Percentiles rank a stretch among this genome's conserved stretches.
Conservation (phyloP, 805 yeast genomes). For the Ogataea populi-albae region DNA sequence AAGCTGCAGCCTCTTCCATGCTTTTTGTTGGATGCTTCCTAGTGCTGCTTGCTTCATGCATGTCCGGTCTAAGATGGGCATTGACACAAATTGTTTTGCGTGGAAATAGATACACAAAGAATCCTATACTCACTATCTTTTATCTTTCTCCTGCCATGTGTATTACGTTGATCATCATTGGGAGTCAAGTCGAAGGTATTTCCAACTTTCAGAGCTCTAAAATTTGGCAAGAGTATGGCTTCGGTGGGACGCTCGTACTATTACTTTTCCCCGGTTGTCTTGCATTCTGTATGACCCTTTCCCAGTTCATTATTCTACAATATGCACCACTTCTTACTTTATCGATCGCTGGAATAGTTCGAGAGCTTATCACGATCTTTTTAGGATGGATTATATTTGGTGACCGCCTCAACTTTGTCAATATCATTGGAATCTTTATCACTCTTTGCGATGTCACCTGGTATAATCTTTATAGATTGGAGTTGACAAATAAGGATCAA, state of each 20-base stretch:
- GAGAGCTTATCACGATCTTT: slow-evolving; percentile 77
- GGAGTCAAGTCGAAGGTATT: slow-evolving; percentile 71
- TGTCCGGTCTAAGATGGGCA: slow-evolving; percentile 90
- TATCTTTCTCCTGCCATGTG: slow-evolving; percentile 82
- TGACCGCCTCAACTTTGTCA: slow-evolving; percentile 63
- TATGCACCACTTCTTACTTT: slow-evolving; percentile 79
- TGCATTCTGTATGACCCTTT: slow-evolving; percentile 81
- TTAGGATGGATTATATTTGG: slow-evolving; percentile 66
- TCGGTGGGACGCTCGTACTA: slow-evolving; percentile 48
- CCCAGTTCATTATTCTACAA: slow-evolving; percentile 76
- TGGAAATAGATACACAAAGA: slow-evolving; percentile 51
- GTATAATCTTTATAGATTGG: slow-evolving; percentile 65
- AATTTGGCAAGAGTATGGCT: slow-evolving; percentile 60
- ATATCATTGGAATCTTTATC: slow-evolving; percentile 63
- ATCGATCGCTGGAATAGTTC: slow-evolving; percentile 86
- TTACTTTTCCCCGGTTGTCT: slow-evolving; percentile 73
- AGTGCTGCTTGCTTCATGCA: slow-evolving; percentile 69
- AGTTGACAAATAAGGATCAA: slow-evolving; percentile 14
- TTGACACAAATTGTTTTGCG: slow-evolving; percentile 76
- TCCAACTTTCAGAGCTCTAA: slow-evolving; percentile 44
- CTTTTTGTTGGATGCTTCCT: slow-evolving; percentile 58
- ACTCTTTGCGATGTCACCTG: slow-evolving; percentile 73
- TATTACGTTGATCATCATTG: slow-evolving; percentile 52
- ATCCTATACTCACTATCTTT: slow-evolving; percentile 77
- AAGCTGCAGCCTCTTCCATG: slow-evolving; percentile 1